Base-by-base conservation (phyloP, 805 yeast species). In the Zygosaccharomyces lentus region DNA sequence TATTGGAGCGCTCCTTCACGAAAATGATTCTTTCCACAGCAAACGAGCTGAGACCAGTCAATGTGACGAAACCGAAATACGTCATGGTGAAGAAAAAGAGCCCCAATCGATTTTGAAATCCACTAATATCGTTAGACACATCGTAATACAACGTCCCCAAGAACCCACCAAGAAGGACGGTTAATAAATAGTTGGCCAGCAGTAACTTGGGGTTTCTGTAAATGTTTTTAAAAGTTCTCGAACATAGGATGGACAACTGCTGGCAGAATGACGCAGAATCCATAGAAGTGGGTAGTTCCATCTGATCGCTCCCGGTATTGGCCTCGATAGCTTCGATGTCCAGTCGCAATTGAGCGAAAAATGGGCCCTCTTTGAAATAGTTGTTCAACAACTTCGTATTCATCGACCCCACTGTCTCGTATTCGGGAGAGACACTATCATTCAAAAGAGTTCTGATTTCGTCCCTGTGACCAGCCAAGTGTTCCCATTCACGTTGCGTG, bases 41-140 rank as follows among this genome's bases (percentile, higher is more conserved):
- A 65, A 93, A 93, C 2, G 96, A 79, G 54, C 89, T 91, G 44
- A 93, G 71, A 0, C 97, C 95, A 0, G 98, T 91, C 58, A 93
- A 74, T 0, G 98, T 84, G 1, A 95, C 84, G 65, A 93, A 93
- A 0, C 99, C 99, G 71, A 93, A 90, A 58, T 90, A 77, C 2
- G 98, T 87, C 50, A 93, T 72, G 42, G 90, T 68, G 65, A 93
- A 93, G 72, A 93, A 91, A 67, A 93, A 93, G 49, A 93, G 71
- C 0, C 99, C 99, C 53, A 93, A 73, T 56, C 99, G 76, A 66
- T 93, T 93, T 65, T 93, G 99, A 72, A 93, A 93, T 0, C 99
- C 99, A 58, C 96, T 82, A 45, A 93, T 91, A 63, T 91, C 96
- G 61, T 88, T 85, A 34, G 81, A 72, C 21, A 91, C 81, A 58